phyloP scores from a whole-genome alignment of 495 filamentous ascomycete species.

The Penicillium chermesinum region DNA sequence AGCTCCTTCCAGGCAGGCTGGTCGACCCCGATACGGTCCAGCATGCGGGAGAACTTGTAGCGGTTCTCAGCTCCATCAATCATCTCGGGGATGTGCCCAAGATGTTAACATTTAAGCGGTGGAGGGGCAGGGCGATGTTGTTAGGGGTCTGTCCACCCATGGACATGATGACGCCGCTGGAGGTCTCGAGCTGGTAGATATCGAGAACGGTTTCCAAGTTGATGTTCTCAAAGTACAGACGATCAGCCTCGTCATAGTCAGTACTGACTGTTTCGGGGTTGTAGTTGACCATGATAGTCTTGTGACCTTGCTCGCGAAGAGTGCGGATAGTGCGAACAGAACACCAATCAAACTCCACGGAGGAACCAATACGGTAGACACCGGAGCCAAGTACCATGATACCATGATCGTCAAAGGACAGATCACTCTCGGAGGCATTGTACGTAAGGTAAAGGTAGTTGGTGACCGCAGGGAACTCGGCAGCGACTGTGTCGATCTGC shows the following conservation, averaged over 20 bases:
- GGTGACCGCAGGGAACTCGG: constrained; percentile 90
- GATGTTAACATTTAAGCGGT: constrained; percentile 84
- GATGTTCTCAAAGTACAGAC: constrained; percentile 96
- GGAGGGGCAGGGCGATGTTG: constrained; percentile 90
- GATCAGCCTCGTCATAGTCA: constrained; percentile 95
- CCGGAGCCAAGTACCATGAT: constrained; percentile 96
- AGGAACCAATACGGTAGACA: constrained; percentile 96
- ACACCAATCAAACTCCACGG: constrained; percentile 99
- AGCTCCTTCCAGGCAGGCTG: constrained; percentile 98
- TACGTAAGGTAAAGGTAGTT: constrained; percentile 98
- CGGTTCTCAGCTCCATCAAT: constrained; percentile 97
- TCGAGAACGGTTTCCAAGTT: constrained; percentile 91
- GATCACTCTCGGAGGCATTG: constrained; percentile 82
- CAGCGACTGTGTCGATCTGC: constrained; percentile 97
- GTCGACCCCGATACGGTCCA: constrained; percentile 91
- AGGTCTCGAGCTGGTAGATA: constrained; percentile 85
- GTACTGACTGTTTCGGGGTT: constrained; percentile 94
- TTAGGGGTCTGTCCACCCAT: constrained; percentile 99
- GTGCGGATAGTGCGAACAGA: constrained; percentile 95
- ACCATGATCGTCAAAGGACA: constrained; percentile 80
- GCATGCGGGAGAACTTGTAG: constrained; percentile 97
- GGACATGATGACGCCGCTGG: constrained; percentile 88
- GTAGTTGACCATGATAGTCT: constrained; percentile 98
- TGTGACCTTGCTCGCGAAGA: constrained; percentile 77
- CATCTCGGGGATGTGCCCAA: constrained; percentile 98